Evolutionary conservation across 495 filamentous ascomycete genomes (phyloP), one percentile per base, ranked within the genome.

Genomic region (Margaritispora aquatica): DNA sequence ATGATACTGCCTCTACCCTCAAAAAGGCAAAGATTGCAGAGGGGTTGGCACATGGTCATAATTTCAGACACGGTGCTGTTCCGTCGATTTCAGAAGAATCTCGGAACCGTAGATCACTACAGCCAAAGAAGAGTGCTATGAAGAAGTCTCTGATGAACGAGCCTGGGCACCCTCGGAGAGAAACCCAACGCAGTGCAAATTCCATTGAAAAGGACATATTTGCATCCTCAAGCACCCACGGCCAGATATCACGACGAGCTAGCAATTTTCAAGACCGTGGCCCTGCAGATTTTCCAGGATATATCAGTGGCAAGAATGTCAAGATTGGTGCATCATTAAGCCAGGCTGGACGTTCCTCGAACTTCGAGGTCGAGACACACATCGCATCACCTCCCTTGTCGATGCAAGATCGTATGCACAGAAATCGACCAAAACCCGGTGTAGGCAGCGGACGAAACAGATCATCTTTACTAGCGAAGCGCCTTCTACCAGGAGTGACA

Each of bases 111-210:
- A 27, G 46, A 29, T 27, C n/a, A 1, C 10, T 23, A n/a, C 29
- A 22, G 26, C 41, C 55, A 34, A 20, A 22, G 20, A 58, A 58
- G 22, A 51, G 55, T 38, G 48, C 48, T 15, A 11, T 58, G 46
- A 58, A 58, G 26, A 58, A 51, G 23, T 15, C 52, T n/a, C n/a
- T n/a, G n/a, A n/a, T n/a, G n/a, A n/a, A n/a, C n/a, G 31, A 11
- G 4, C n/a, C 17, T 4, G 27, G 20, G 13, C 11, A 23, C 50
- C 11, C 15, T 1, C 24, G 31, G n/a, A 29, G 15, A 15, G 27
- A 19, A 19, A 7, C 1, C 21, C 21, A n/a, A n/a, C n/a, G n/a
- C n/a, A n/a, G n/a, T n/a, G n/a, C n/a, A n/a, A n/a, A n/a, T n/a
- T n/a, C n/a, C n/a, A n/a, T n/a, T n/a, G n/a, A n/a, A n/a, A n/a